Conservation (phyloP, 2,329 filamentous ascomycete genomes). For the Claviceps monticola region DNA sequence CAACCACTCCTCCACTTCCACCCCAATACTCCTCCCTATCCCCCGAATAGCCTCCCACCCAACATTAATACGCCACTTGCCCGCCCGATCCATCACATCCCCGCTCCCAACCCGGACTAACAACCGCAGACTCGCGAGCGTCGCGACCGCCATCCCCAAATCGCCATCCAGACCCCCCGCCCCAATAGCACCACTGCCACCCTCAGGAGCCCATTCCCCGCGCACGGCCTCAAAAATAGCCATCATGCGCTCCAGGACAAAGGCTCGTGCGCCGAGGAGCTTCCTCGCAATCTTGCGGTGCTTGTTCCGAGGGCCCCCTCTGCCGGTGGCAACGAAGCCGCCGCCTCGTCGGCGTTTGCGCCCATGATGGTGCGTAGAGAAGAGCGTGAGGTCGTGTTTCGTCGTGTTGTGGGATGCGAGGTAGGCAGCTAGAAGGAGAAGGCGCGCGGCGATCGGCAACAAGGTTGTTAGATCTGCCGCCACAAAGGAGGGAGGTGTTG, state of each 20-base stretch:
- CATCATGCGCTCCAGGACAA: slow-evolving; percentile 64
- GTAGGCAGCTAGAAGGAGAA: slow-evolving; percentile 64
- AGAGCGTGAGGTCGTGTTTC: slow-evolving; percentile 58
- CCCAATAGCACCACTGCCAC: slow-evolving; percentile 9
- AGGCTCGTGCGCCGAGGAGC: slow-evolving; percentile 62
- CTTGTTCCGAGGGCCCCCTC: slow-evolving; percentile 25
- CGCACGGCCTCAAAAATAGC: slow-evolving; percentile 61
- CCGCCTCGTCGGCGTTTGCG: slow-evolving; percentile 36
- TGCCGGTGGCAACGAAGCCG: slow-evolving; percentile 20
- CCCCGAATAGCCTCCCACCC: slow-evolving; percentile 63
- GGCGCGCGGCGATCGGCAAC: slow-evolving; percentile 59
- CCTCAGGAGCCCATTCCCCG: slow-evolving; percentile 33
- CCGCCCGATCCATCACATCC: slow-evolving; percentile 54
- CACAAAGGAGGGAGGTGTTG: not conserved
- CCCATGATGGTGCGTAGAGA: slow-evolving; percentile 55
- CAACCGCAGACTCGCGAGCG: slow-evolving; percentile 55
- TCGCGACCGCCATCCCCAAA: slow-evolving; percentile 53
- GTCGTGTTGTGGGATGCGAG: slow-evolving; percentile 68
- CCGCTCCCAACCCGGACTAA: slow-evolving; percentile 48
- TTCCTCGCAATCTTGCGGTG: slow-evolving; percentile 64
- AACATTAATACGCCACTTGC: slow-evolving; percentile 66
- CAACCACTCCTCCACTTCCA: slow-evolving; percentile 70
- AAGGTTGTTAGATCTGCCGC: slow-evolving; percentile 36
- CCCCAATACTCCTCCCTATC: slow-evolving; percentile 57
- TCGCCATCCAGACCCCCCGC: slow-evolving; percentile 35